Base-by-base conservation (phyloP, 2,329 filamentous ascomycete genomes). In the Neobulgaria alba region DNA sequence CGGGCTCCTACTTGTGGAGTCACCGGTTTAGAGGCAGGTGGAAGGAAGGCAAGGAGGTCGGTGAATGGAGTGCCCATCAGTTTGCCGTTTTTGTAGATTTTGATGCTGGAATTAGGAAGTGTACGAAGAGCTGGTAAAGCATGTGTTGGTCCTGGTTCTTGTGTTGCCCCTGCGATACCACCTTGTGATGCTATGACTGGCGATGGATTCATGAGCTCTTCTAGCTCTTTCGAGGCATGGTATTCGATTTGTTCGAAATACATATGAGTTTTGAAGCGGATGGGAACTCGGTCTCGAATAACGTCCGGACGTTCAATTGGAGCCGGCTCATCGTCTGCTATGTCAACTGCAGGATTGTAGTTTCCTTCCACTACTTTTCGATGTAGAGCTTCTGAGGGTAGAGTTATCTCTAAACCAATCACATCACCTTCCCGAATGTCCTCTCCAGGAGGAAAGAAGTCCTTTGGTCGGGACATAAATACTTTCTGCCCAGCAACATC, bases 201-300 rank as follows among this genome's bases (percentile, higher is more conserved):
- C 10, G 77, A 75, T 1, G 79, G 79, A 56, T 85, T 85, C 70
- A 88, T 81, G 15, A 84, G 66, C 54, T 94, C 85, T 55, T 95
- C 89, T 30, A 96, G 77, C 50, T 93, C 83, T 59, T 94, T 93
- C 9, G 82, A 83, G 0, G 85, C 72, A 53, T 90, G 85, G 61
- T 93, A 93, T 58, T 94, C 88, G 49, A 88, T 84, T 58, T 86
- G 83, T 63, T 96, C 90, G 62, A 95, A 95, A 66, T 93, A 95
- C 39, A 89, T 83, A 60, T 93, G 87, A 31, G 83, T 79, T 63
- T 95, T 95, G 68, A 94, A 93, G 8, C 89, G 80, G 51, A 96
- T 94, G 1, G 92, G 89, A 33, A 95, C 87, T 36, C 92, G 85
- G 62, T 98, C 93, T 47, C 93, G 86, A 45, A 98, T 85, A 47